Evolutionary conservation across 345 rosid species (phyloP).

Genomic region (Tarenaya hassleriana): DNA sequence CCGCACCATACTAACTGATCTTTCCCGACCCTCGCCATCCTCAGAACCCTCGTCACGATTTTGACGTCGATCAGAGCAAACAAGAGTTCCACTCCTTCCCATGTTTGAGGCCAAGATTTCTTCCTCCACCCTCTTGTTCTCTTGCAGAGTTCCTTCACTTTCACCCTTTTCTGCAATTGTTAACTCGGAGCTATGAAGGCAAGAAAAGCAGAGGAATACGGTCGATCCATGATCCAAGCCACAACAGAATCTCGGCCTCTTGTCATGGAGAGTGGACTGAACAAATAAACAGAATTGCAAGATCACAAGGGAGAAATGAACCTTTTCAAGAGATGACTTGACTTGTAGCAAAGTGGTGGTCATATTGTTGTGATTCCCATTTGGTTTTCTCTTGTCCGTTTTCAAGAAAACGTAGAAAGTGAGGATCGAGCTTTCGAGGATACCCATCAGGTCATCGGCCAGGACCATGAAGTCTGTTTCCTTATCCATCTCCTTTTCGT

Average conservation of each 20-base stretch:
- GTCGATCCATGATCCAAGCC: background rate
- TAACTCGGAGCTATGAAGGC: background rate
- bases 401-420: slow-evolving; percentile 64
- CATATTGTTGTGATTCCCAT: slow-evolving; percentile 50
- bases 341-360: slow-evolving; percentile 70
- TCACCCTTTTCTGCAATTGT: slow-evolving; percentile 53
- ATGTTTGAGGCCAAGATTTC: slow-evolving; percentile 71
- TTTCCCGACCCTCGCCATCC: slow-evolving; percentile 61
- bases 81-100: slow-evolving; percentile 57
- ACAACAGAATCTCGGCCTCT: slow-evolving; percentile 4
- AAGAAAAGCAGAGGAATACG: background rate
- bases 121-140: slow-evolving; percentile 71
- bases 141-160: slow-evolving; percentile 61
- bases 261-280: no score
- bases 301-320: slow-evolving; percentile 12
- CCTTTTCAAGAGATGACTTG: slow-evolving; percentile 74
- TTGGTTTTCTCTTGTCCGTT: slow-evolving; percentile 65
- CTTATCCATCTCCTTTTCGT: slow-evolving; percentile 44
- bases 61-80: slow-evolving; percentile 66
- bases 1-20: slow-evolving; percentile 91
- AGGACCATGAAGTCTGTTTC: slow-evolving; percentile 48
- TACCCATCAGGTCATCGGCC: slow-evolving; percentile 55
- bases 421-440: slow-evolving; percentile 62
- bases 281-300: background rate
- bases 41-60: slow-evolving; percentile 55